Evolutionary conservation across 2,329 filamentous ascomycete genomes (phyloP), one percentile per base, ranked within the genome.

Genomic region (Neopestalotiopsis sp.): DNA sequence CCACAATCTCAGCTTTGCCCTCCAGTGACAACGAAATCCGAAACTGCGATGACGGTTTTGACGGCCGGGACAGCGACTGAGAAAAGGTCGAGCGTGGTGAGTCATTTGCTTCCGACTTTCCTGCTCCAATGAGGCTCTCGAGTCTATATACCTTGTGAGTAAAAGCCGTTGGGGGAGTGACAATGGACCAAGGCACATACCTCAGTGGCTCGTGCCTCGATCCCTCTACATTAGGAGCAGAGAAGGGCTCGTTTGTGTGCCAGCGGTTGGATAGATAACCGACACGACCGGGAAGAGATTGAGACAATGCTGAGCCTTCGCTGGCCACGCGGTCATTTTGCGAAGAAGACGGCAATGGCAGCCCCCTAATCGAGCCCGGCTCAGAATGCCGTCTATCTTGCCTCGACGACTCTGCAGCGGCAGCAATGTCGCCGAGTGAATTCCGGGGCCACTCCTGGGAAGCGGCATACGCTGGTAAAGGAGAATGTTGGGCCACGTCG

Each of bases 1-100:
- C 89, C 28, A 95, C 89, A 65, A 98, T 86, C 75, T 95, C 92
- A n/a, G 95, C 95, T 77, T 95, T 95, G 73, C 95, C 95, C 76
- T 98, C 94, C 40, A 95, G 87, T 20, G 94, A 96, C 76, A 96
- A 90, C 1, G 93, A 94, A 34, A 98, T 85, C 63, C 94, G 91
- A 68, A 97, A 87, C 34, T 88, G 86, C 63, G 88, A 88, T 2
- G 78, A 75, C n/a, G 84, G 81, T 62, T 81, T 80, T 59, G 81
- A 80, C 63, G 78, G 79, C 63, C 78, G 76, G 66, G 82, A 76
- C 14, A 82, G 76, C 62, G 79, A 67, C 13, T 77, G 70, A 14
- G 71, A 76, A 13, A 82, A 76, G 64, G 79, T 67, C 13, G 77
- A 70, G 12, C 70, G 69, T 1, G 84, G 82, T n/a, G 79, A 77